These are phyloP conservation scores for Rhizomucor pusillus DNA, from an alignment of 371 early-diverging fungal species.

Conservation along the genomic window DNA sequence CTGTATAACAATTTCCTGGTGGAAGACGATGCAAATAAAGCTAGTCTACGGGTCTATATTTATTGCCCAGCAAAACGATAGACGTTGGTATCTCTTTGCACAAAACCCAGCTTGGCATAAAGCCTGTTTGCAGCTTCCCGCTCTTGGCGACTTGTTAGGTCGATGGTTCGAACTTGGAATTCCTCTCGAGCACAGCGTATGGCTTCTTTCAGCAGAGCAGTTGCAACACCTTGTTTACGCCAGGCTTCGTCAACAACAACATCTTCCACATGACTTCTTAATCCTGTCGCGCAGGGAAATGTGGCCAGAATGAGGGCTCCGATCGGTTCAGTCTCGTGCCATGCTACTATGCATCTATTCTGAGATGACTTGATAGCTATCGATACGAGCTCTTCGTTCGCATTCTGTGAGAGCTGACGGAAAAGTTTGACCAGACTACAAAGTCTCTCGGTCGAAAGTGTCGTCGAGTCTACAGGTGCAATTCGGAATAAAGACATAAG, in stretches of 20 bases:
- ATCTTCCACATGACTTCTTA: conserved; percentile 47
- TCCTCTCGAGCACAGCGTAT: conserved; percentile 21
- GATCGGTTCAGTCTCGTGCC: conserved; percentile 2
- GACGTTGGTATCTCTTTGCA: conserved; percentile 41
- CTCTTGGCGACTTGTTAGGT: conserved; percentile 46
- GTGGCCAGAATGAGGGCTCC: conserved; percentile 30
- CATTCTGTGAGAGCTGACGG: conserved; percentile 22
- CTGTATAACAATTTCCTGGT: too few species aligned
- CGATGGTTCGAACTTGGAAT: conserved; percentile 32
- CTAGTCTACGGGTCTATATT: too few species aligned
- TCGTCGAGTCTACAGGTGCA: too few species aligned
- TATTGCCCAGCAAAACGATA: conserved; percentile 27
- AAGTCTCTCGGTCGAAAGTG: background rate
- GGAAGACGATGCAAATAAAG: too few species aligned
- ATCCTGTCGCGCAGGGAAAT: conserved; percentile 35
- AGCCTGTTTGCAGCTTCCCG: conserved; percentile 42
- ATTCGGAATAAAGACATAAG: too few species aligned
- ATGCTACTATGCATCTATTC: conserved; percentile 23
- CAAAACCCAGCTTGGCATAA: conserved; percentile 45
- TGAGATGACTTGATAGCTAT: conserved; percentile 22
- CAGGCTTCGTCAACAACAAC: conserved; percentile 30
- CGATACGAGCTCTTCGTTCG: conserved; percentile 7
- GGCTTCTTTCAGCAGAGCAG: conserved; percentile 20
- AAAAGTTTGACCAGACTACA: conserved; percentile 8
- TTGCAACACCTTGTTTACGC: conserved; percentile 36